Evolutionary conservation across 768 basidiomycete species (phyloP).

Genomic region (Cystobasidium tubakii): DNA sequence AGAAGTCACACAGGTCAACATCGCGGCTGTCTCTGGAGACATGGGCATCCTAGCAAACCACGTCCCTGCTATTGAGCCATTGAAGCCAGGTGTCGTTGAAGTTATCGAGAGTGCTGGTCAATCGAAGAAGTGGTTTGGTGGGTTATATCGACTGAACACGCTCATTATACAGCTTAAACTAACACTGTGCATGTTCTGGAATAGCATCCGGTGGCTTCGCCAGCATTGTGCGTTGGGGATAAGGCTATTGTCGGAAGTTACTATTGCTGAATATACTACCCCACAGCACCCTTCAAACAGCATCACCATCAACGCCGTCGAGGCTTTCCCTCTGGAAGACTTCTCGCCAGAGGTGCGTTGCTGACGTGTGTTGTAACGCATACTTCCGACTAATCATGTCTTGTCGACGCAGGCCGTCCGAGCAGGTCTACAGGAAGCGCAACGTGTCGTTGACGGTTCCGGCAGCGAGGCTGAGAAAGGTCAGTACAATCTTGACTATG

Average conservation of each 20-base stretch:
- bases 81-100: slow-evolving; percentile 90
- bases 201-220: slow-evolving; percentile 94
- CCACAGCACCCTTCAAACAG: slow-evolving; percentile 82
- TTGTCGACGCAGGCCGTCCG: slow-evolving; percentile 68
- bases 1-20: slow-evolving; percentile 92
- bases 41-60: slow-evolving; percentile 99
- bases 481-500: slow-evolving; percentile 63
- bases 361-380: slow-evolving; percentile 4
- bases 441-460: slow-evolving; percentile 69
- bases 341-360: slow-evolving; percentile 78
- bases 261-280: neutral
- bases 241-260: too few relatives aligned
- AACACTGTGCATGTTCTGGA: neutral
- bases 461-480: slow-evolving; percentile 89
- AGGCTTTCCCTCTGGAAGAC: slow-evolving; percentile 83
- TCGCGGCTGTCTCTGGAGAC: slow-evolving; percentile 87
- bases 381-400: neutral
- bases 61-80: slow-evolving; percentile 90
- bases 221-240: slow-evolving; percentile 58
- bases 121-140: slow-evolving; percentile 96
- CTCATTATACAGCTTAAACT: neutral
- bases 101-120: slow-evolving; percentile 70
- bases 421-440: slow-evolving; percentile 78
- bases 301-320: slow-evolving; percentile 92
- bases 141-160: slow-evolving; percentile 47